Evolutionary conservation across 495 filamentous ascomycete species (phyloP).

Genomic region (Xylaria longipes): DNA sequence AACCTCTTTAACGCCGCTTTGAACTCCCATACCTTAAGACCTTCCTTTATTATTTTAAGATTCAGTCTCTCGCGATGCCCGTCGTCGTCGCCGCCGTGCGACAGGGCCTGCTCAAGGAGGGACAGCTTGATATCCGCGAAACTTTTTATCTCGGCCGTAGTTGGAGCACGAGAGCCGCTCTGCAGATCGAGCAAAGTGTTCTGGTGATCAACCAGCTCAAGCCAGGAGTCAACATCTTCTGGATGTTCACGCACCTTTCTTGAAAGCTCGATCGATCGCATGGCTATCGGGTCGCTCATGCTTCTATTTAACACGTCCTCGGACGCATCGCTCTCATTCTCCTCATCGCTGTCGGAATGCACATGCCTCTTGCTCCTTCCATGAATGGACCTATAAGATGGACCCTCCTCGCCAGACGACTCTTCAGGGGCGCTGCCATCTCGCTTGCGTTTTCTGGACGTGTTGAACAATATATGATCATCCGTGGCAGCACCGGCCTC

Average conservation of each 20-base stretch:
- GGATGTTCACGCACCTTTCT: slow-evolving; percentile 67
- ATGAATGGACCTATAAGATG: slow-evolving; percentile 74
- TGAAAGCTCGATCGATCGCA: slow-evolving; percentile 63
- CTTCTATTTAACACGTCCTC: slow-evolving; percentile 36
- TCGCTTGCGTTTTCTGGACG: slow-evolving; percentile 51
- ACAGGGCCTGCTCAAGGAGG: slow-evolving; percentile 80
- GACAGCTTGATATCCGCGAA: slow-evolving; percentile 79
- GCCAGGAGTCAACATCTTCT: slow-evolving; percentile 72
- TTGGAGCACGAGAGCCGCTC: slow-evolving; percentile 51
- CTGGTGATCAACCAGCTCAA: slow-evolving; percentile 78
- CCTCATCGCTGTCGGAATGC: slow-evolving; percentile 56
- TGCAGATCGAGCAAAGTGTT: slow-evolving; percentile 61
- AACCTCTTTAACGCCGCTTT: slow-evolving; percentile 68
- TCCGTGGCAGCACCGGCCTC: slow-evolving; percentile 34
- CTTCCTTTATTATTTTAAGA: slow-evolving; percentile 73
- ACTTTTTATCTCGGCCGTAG: slow-evolving; percentile 66
- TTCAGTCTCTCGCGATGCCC: slow-evolving; percentile 63
- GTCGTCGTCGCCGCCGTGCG: slow-evolving; percentile 48
- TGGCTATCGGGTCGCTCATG: slow-evolving; percentile 49
- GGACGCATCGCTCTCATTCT: slow-evolving; percentile 57
- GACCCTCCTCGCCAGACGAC: slow-evolving; percentile 54
- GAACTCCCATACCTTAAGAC: slow-evolving; percentile 71
- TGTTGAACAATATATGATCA: slow-evolving; percentile 46
- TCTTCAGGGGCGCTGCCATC: slow-evolving; percentile 27
- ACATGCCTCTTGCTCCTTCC: slow-evolving; percentile 60